phyloP scores from a whole-genome alignment of 75 land plant genomes.

The Pinus tabuliformis region DNA sequence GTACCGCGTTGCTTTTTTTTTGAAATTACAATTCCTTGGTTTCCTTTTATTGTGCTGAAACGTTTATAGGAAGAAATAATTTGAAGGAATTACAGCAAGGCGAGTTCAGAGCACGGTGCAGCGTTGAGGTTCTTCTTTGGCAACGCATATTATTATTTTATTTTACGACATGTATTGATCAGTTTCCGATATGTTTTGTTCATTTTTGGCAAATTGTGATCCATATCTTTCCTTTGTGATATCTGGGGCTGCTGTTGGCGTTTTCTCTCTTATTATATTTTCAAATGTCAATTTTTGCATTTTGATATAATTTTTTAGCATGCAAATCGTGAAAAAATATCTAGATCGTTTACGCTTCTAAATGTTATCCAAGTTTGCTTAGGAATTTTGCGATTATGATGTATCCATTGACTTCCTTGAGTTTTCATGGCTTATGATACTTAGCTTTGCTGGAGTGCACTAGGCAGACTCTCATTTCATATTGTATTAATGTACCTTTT shows the following conservation, averaged over 20 bases:
- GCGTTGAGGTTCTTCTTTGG: neutral
- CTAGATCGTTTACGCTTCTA: neutral
- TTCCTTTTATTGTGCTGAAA: neutral
- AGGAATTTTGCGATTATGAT: neutral
- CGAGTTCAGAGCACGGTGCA: neutral
- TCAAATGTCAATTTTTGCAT: neutral
- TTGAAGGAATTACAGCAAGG: neutral
- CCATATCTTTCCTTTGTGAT: neutral
- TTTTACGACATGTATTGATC: neutral
- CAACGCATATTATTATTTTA: neutral
- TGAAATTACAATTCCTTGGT: neutral
- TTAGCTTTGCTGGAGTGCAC: neutral
- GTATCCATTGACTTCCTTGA: neutral
- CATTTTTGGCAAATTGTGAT: neutral
- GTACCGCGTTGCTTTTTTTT: conserved; percentile 20
- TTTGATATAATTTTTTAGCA: neutral
- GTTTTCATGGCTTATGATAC: neutral
- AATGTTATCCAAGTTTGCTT: neutral
- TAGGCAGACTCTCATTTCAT: neutral
- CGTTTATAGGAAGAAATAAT: neutral
- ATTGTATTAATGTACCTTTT: neutral
- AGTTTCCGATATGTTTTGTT: neutral
- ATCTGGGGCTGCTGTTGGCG: neutral
- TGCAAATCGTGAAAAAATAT: neutral
- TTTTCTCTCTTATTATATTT: neutral